These are phyloP conservation scores for Pleurotus tuoliensis DNA, from an alignment of 768 basidiomycete species.

Conservation along the genomic window DNA sequence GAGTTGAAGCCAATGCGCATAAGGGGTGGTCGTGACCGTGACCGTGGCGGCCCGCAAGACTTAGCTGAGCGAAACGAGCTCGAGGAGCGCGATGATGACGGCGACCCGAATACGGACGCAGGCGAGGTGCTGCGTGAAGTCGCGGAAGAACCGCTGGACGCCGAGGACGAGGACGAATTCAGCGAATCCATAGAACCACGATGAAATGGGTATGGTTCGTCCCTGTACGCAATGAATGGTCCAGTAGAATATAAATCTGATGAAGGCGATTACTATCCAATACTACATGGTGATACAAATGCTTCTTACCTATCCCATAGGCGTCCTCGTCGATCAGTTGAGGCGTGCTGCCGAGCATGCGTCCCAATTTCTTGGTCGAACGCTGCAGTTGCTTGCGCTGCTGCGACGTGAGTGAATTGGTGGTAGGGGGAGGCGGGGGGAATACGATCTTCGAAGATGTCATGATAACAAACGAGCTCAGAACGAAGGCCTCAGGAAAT, in stretches of 20 bases:
- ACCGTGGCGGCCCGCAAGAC: conserved; percentile 7
- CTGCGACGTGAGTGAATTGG: conserved; percentile 31
- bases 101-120: conserved; percentile 10
- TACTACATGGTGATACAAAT: background rate
- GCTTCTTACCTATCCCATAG: conserved; percentile 3
- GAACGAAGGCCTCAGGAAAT: too few species aligned
- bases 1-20: conserved; percentile 14
- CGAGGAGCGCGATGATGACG: conserved; percentile 1
- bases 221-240: background rate
- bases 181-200: conserved; percentile 6
- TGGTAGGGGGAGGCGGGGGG: conserved; percentile 34
- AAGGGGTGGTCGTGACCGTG: conserved; percentile 11
- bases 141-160: background rate
- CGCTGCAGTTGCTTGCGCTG: conserved; percentile 35
- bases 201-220: conserved; percentile 3
- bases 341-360: conserved; percentile 39
- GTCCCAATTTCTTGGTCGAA: conserved; percentile 35
- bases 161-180: background rate
- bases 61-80: conserved; percentile 20
- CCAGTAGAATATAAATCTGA: background rate
- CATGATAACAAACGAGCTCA: background rate
- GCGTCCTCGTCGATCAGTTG: conserved; percentile 28
- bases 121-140: background rate
- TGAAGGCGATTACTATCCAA: background rate
- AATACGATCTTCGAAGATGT: conserved; percentile 9